phyloP scores from a whole-genome alignment of 805 yeast genomes.

The Hanseniaspora nectarophila region DNA sequence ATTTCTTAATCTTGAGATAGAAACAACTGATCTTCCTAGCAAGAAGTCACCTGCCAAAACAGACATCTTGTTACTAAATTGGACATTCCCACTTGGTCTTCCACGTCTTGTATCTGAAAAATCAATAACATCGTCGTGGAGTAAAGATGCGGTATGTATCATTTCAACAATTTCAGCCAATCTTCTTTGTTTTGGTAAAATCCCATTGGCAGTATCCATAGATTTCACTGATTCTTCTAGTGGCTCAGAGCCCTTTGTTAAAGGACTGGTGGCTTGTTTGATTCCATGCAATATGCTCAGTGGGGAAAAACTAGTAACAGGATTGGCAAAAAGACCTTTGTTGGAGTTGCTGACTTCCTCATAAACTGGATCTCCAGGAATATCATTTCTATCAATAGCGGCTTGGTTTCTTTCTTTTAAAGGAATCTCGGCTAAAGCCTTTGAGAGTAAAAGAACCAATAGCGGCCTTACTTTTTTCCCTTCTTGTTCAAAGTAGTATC shows the following conservation, averaged over 20 bases:
- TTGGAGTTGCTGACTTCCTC: conserved; percentile 33
- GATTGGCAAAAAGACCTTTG: conserved; percentile 42
- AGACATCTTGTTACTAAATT: conserved; percentile 95
- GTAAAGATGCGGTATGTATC: conserved; percentile 92
- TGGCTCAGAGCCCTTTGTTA: conserved; percentile 65
- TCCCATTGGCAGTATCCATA: conserved; percentile 50
- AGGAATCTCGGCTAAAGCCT: conserved; percentile 71
- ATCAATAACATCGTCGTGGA: conserved; percentile 96
- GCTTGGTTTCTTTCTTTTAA: conserved; percentile 51
- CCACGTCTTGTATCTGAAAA: conserved; percentile 79
- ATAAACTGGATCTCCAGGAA: conserved; percentile 51
- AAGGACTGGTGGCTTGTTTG: conserved; percentile 73
- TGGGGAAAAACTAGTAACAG: conserved; percentile 50
- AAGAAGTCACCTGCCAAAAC: conserved; percentile 93
- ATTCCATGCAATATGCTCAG: conserved; percentile 76
- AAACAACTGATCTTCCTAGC: conserved; percentile 91
- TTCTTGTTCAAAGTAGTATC: conserved; percentile 89
- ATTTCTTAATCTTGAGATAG: conserved; percentile 81
- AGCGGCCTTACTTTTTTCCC: conserved; percentile 93
- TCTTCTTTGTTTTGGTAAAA: conserved; percentile 86
- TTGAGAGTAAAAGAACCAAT: conserved; percentile 69
- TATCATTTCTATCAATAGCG: conserved; percentile 51
- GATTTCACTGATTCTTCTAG: conserved; percentile 36
- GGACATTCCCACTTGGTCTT: conserved; percentile 79
- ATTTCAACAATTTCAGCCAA: conserved; percentile 95